Conservation (phyloP, 345 rosid genomes). For the Barbarea vulgaris region DNA sequence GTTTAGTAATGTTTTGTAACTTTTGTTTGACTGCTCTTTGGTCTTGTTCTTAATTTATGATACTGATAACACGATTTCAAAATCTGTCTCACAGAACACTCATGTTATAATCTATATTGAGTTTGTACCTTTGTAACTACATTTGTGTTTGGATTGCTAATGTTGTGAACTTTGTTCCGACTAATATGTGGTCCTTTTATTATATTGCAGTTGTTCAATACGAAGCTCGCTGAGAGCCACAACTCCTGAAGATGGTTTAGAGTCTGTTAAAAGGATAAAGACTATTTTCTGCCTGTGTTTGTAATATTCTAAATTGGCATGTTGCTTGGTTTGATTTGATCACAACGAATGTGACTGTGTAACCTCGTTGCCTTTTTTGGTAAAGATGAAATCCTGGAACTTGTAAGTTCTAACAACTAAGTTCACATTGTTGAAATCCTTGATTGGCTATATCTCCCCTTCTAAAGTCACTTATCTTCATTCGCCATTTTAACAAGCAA, state of each 20-base stretch:
- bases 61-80: background rate
- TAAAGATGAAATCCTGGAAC: background rate
- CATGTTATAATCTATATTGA: background rate
- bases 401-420: background rate
- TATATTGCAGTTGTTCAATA: conserved; percentile 67
- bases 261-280: background rate
- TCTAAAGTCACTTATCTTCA: background rate
- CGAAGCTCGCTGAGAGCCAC: conserved; percentile 58
- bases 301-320: conserved; percentile 21
- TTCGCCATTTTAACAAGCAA: background rate
- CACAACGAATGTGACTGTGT: background rate
- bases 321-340: conserved; percentile 3
- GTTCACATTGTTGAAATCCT: background rate
- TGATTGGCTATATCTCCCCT: background rate
- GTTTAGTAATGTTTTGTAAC: background rate
- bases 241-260: background rate
- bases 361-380: background rate
- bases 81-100: background rate
- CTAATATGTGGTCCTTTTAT: conserved; percentile 13
- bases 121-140: background rate
- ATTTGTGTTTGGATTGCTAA: background rate
- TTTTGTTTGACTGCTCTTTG: conserved; percentile 10
- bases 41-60: conserved; percentile 9
- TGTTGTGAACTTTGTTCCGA: background rate
- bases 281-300: background rate